A percentile compares a stretch with the other conserved stretches of the same genome.
These are phyloP conservation scores for Nannizzia gypsea DNA, from an alignment of 2,329 filamentous ascomycete genomes.

Conservation along the genomic window DNA sequence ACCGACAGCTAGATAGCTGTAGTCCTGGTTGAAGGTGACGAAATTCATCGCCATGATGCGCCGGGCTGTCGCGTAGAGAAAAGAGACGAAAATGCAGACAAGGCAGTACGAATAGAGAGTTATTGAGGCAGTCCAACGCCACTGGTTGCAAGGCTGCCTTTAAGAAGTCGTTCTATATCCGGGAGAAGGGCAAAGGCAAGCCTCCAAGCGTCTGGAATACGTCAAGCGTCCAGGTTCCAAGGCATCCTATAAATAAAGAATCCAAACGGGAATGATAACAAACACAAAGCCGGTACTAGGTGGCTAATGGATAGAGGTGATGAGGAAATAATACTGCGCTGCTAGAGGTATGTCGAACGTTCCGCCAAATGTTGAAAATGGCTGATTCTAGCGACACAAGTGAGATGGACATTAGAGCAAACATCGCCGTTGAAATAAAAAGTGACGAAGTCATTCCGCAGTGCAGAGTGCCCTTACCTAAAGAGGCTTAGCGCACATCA, in stretches of 20 bases:
- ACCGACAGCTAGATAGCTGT: conserved; percentile 93
- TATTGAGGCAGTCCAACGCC: too few relatives aligned
- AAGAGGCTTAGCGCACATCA: conserved; percentile 7
- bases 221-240: not conserved
- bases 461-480: not conserved
- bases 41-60: conserved; percentile 74
- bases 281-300: too few relatives aligned
- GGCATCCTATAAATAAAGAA: not conserved
- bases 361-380: not conserved
- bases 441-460: conserved; percentile 1
- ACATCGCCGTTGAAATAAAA: not conserved
- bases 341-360: not conserved
- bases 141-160: not conserved
- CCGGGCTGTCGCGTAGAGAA: not conserved
- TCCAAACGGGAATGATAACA: not conserved
- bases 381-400: not conserved
- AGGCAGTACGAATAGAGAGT: not conserved
- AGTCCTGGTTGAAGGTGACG: conserved; percentile 98
- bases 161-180: not conserved
- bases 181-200: not conserved
- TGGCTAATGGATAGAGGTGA: too few relatives aligned
- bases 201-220: not conserved
- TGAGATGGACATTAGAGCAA: not conserved
- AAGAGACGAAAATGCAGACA: not conserved
- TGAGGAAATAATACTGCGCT: too few relatives aligned